Base-by-base conservation (phyloP, 176 grass and related monocot genomes). In the Rhynchospora tenuis region DNA sequence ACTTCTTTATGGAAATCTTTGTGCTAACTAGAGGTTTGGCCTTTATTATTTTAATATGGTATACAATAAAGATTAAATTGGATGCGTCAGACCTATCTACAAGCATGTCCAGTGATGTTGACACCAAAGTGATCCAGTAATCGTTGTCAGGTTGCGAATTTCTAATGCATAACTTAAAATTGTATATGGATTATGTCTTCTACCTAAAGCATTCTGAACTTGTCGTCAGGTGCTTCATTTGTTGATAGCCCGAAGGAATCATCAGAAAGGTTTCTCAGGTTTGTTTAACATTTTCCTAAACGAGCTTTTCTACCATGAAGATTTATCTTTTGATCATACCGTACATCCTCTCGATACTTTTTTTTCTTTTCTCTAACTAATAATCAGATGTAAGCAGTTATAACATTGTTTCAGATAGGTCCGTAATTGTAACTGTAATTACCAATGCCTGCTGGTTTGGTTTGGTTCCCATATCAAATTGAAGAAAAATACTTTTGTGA, bases 241-340 rank as follows among this genome's bases (percentile, higher is more conserved):
- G 22, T 66, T 71, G 57, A 63, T 78, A 84, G 22, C 43, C 56
- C 84, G 66, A 64, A 86, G 31, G 84, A 84, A 33, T 73, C 71
- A 73, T 60, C 79, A 28, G 50, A 80, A 28, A 52, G 81, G 65
- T 51, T 78, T 81, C 78, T 75, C 75, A 89, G 92, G 90, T 94
- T 69, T 78, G 23, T 9, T 23, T 82, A 84, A 28, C 59, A 89
- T 67, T 58, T 87, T 9, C 22, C 19, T 13, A 63, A 9, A 65
- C 84, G 33, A 83, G 47, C 60, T 12, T 82, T 69, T 69, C 33
- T 9, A 31, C 63, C 27, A 65, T 13, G 31, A 60, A 28, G 10
- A 69, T 69, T 43, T 7, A 43, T 69, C 16, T 5, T 69, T 69
- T 47, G 45, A 9, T 48, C 44, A 26, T 42, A 42, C 31, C 13